Percentiles rank a stretch among this genome's conserved stretches.
Evolutionary conservation across 495 filamentous ascomycete species (phyloP).

Genomic region (Terfezia boudieri): DNA sequence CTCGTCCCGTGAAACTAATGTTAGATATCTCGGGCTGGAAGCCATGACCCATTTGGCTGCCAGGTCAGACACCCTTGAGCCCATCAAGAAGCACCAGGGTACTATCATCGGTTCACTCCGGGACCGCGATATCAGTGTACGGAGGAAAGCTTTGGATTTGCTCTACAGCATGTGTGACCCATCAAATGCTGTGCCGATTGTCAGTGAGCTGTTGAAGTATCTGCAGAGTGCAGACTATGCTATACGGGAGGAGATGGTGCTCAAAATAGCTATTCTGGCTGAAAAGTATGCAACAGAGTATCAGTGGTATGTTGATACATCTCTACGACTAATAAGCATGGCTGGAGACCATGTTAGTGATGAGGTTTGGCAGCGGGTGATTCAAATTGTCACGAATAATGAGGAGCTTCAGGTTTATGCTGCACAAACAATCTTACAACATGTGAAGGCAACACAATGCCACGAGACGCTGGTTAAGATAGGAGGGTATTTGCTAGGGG

Average conservation of each 20-base stretch:
- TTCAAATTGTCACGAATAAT: conserved; percentile 98
- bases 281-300: conserved; percentile 97
- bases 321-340: conserved; percentile 79
- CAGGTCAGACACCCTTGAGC: conserved; percentile 79
- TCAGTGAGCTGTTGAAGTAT: conserved; percentile 81
- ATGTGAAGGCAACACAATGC: conserved; percentile 74
- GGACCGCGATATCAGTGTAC: conserved; percentile 91
- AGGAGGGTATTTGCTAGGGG: conserved; percentile 81
- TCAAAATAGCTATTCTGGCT: conserved; percentile 94
- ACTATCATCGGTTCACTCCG: conserved; percentile 85
- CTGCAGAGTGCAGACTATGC: conserved; percentile 92
- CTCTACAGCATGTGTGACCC: conserved; percentile 99
- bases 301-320: conserved; percentile 98
- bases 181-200: conserved; percentile 75
- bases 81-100: conserved; percentile 93
- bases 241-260: conserved; percentile 95
- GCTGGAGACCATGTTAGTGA: conserved; percentile 98
- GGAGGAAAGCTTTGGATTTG: conserved; percentile 83
- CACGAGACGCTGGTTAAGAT: conserved; percentile 97
- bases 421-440: conserved; percentile 70
- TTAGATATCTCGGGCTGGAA: conserved; percentile 87
- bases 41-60: conserved; percentile 98
- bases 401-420: conserved; percentile 95
- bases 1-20: conserved; percentile 88
- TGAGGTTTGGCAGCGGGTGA: conserved; percentile 97